Percentiles rank a stretch among this genome's conserved stretches.
These are phyloP conservation scores for Nitzschia inconspicua DNA, from an alignment of 108 stramenopile genomes.

Conservation along the genomic window DNA sequence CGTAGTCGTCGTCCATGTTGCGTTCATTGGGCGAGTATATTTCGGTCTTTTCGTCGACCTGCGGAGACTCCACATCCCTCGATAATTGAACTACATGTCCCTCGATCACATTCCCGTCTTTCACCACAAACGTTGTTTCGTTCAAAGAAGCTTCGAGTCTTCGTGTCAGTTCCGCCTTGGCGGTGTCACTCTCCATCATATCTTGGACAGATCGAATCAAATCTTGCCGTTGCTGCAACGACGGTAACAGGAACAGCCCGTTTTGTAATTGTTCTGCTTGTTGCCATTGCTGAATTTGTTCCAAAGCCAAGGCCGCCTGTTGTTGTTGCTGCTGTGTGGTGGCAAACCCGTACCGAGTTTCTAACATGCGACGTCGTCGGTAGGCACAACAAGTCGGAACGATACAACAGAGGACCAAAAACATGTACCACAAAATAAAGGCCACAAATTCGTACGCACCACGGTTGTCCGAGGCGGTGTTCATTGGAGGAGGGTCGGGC, in stretches of 20 bases:
- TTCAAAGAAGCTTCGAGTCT: conserved; percentile 21
- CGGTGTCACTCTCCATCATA: conserved; percentile 5
- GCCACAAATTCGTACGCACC: conserved; percentile 55
- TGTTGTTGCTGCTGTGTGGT: conserved; percentile 14
- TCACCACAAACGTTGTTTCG: conserved; percentile 33
- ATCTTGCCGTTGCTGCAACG: conserved; percentile 22
- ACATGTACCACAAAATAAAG: conserved; percentile 68
- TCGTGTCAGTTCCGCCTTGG: conserved; percentile 11
- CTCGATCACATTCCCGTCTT: background rate
- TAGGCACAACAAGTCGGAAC: conserved; percentile 66
- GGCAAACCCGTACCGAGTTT: conserved; percentile 9
- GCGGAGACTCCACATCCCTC: background rate
- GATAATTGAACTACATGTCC: background rate
- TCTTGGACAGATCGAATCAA: conserved; percentile 2
- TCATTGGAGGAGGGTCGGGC: too few species aligned
- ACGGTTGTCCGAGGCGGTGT: too few species aligned
- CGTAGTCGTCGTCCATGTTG: conserved; percentile 5
- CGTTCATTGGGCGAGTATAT: background rate
- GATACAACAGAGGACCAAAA: conserved; percentile 66
- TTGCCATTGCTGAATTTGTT: background rate
- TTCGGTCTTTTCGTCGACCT: too few species aligned
- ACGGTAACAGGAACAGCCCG: too few species aligned
- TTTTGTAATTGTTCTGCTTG: background rate
- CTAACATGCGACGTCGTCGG: conserved; percentile 38
- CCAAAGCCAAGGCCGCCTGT: background rate